phyloP scores from a whole-genome alignment of 2,329 filamentous ascomycete genomes.

The Coleophoma eucalyptorum region DNA sequence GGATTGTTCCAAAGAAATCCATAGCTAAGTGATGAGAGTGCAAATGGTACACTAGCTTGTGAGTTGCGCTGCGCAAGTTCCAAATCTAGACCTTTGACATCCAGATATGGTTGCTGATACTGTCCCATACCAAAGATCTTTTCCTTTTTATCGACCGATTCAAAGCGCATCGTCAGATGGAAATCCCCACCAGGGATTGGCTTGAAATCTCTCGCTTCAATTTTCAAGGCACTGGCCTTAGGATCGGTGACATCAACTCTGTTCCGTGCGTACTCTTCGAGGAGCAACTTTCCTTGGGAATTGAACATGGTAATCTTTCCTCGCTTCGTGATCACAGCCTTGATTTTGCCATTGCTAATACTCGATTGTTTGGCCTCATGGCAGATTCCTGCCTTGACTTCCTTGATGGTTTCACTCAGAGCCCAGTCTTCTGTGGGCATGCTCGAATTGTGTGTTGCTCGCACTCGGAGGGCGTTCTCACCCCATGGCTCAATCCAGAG shows the following conservation, averaged over 20 bases:
- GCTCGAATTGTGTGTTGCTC: constrained; percentile 34
- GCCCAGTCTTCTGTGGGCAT: constrained; percentile 36
- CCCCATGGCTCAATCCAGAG: constrained; percentile 47
- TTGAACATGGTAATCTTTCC: constrained; percentile 46
- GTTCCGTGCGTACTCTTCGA: constrained; percentile 48
- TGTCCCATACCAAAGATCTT: constrained; percentile 68
- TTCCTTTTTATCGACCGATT: constrained; percentile 49
- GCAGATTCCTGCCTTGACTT: neutral
- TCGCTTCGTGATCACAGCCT: constrained; percentile 37
- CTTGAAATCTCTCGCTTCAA: constrained; percentile 47
- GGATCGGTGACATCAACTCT: constrained; percentile 42
- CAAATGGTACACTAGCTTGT: constrained; percentile 62
- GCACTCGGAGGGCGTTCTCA: constrained; percentile 40
- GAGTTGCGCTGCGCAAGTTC: constrained; percentile 65
- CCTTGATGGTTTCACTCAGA: constrained; percentile 15
- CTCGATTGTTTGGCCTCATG: constrained; percentile 19
- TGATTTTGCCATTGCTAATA: constrained; percentile 44
- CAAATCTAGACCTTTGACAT: constrained; percentile 58
- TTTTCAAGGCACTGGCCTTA: constrained; percentile 44
- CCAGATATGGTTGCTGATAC: constrained; percentile 61
- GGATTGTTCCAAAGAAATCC: constrained; percentile 67
- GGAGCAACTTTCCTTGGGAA: constrained; percentile 33
- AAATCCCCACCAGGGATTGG: constrained; percentile 45
- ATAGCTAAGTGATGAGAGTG: constrained; percentile 55
- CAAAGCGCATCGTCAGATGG: constrained; percentile 54